These are phyloP conservation scores for Aspergillus floridensis DNA, from an alignment of 2,329 filamentous ascomycete species.

Conservation along the genomic window DNA sequence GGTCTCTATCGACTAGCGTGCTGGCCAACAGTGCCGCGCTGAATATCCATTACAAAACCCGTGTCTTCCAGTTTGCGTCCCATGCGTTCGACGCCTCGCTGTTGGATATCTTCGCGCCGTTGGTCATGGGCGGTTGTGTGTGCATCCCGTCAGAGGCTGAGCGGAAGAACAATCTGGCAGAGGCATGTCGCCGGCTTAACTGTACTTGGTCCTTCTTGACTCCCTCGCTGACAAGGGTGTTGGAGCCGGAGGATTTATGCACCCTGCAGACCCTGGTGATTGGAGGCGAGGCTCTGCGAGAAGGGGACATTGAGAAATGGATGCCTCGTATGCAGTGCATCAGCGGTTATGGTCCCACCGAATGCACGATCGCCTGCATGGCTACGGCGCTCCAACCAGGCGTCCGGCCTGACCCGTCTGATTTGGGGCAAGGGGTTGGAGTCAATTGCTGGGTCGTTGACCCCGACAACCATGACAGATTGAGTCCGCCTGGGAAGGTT, in stretches of 20 bases:
- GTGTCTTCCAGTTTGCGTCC: conserved; percentile 8
- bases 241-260: conserved; percentile 16
- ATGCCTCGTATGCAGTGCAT: not conserved
- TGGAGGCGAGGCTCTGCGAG: conserved; percentile 9
- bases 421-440: not conserved
- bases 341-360: not conserved
- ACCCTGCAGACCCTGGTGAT: conserved; percentile 8
- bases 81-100: conserved; percentile 2
- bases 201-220: conserved; percentile 39
- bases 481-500: not conserved
- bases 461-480: not conserved
- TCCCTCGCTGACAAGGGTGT: conserved; percentile 29
- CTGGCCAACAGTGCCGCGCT: not conserved
- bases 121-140: not conserved
- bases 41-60: not conserved
- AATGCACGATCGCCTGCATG: not conserved
- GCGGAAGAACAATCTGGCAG: conserved; percentile 9
- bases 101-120: not conserved
- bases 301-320: not conserved
- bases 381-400: not conserved
- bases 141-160: conserved; percentile 4
- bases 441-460: conserved; percentile 7
- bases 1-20: not conserved
- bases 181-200: conserved; percentile 20
- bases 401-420: not conserved